Evolutionary conservation across 805 yeast species (phyloP).

Genomic region (Starmerella floricola): DNA sequence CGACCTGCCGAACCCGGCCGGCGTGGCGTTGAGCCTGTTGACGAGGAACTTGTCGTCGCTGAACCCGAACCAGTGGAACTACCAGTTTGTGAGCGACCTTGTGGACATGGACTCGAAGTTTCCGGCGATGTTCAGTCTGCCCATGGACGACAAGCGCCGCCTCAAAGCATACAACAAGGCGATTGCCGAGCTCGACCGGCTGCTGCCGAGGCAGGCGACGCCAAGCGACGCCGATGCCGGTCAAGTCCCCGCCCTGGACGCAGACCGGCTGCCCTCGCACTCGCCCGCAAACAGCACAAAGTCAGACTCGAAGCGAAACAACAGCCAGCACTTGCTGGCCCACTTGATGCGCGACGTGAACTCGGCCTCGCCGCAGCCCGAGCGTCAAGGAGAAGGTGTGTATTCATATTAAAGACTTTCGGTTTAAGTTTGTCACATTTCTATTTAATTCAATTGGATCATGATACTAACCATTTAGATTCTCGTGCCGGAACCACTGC

Average conservation of each 20-base stretch:
- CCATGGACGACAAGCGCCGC: slow-evolving; percentile 18
- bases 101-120: slow-evolving; percentile 7
- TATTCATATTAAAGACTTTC: slow-evolving; percentile 17
- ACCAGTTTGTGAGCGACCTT: slow-evolving; percentile 11
- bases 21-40: slow-evolving; percentile 3
- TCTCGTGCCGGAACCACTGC: slow-evolving; percentile 1
- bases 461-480: slow-evolving; percentile 11
- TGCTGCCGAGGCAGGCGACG: slow-evolving; percentile 2
- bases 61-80: slow-evolving; percentile 8
- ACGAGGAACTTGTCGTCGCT: slow-evolving; percentile 7
- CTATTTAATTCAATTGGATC: background rate
- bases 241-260: too few relatives aligned
- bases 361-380: slow-evolving; percentile 23
- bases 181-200: slow-evolving; percentile 15
- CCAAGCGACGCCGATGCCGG: background rate
- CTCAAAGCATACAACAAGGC: slow-evolving; percentile 16
- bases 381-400: slow-evolving; percentile 21
- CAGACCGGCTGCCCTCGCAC: background rate
- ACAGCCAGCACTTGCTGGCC: slow-evolving; percentile 68
- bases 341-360: slow-evolving; percentile 63
- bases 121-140: slow-evolving; percentile 21
- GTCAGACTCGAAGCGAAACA: slow-evolving; percentile 33
- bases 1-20: slow-evolving; percentile 1
- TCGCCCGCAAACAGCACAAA: slow-evolving; percentile 34
- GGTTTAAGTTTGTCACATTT: background rate